phyloP scores from a whole-genome alignment of 805 yeast species.

The Hanseniaspora mollemarum region DNA sequence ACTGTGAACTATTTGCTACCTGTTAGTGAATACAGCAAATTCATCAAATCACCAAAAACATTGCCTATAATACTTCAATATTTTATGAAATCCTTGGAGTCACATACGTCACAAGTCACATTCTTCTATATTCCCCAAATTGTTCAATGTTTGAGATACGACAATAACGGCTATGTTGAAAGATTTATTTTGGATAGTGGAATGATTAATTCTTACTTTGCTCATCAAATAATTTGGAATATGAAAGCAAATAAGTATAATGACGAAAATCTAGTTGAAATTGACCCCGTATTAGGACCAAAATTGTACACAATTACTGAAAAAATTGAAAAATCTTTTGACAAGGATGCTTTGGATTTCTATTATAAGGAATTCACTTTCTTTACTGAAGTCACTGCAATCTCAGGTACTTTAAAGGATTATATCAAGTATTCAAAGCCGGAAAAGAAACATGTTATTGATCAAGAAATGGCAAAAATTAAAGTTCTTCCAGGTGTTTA shows the following conservation, averaged over 20 bases:
- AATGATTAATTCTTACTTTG: slow-evolving; percentile 76
- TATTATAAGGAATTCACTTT: slow-evolving; percentile 78
- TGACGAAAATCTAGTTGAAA: slow-evolving; percentile 73
- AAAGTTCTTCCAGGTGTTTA: slow-evolving; percentile 72
- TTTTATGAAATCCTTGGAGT: slow-evolving; percentile 78
- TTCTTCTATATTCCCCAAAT: slow-evolving; percentile 97
- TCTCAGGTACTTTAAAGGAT: slow-evolving; percentile 91
- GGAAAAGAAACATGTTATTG: slow-evolving; percentile 90
- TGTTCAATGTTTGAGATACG: slow-evolving; percentile 83
- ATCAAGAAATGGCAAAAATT: slow-evolving; percentile 82
- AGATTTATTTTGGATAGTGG: slow-evolving; percentile 86
- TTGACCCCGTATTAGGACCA: slow-evolving; percentile 72
- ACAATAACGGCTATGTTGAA: slow-evolving; percentile 71
- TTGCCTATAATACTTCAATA: slow-evolving; percentile 53
- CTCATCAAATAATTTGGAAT: slow-evolving; percentile 98
- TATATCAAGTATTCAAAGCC: slow-evolving; percentile 88
- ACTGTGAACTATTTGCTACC: slow-evolving; percentile 76
- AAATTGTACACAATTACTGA: slow-evolving; percentile 60
- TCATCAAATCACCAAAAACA: slow-evolving; percentile 9
- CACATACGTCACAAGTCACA: slow-evolving; percentile 74
- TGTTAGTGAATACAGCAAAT: slow-evolving; percentile 51
- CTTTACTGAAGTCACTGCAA: slow-evolving; percentile 81
- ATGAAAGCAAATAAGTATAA: slow-evolving; percentile 85
- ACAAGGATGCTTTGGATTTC: slow-evolving; percentile 48
- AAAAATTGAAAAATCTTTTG: slow-evolving; percentile 52